Conservation (phyloP, 2,329 filamentous ascomycete species). For the Calonectria pseudoreteaudii region DNA sequence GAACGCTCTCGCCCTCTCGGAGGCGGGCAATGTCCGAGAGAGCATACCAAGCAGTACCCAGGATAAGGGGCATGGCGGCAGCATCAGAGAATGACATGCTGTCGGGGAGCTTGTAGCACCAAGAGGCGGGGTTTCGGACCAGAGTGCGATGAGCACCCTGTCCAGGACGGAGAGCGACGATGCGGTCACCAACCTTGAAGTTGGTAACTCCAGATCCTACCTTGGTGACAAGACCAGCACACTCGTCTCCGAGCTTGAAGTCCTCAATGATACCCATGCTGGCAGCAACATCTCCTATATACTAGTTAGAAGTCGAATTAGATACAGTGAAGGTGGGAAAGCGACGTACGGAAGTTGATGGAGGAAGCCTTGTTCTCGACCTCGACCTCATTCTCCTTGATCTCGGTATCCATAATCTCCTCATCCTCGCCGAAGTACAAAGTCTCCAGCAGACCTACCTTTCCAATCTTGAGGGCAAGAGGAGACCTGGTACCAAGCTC, state of each 20-base stretch:
- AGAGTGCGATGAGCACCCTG: conserved; percentile 41
- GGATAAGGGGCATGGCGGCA: conserved; percentile 14
- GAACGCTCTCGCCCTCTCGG: conserved; percentile 36
- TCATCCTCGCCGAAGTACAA: conserved; percentile 23
- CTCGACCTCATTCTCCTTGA: conserved; percentile 21
- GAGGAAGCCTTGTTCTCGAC: conserved; percentile 24
- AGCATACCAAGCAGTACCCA: conserved; percentile 20
- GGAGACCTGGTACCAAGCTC: conserved; percentile 14
- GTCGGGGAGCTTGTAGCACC: conserved; percentile 28
- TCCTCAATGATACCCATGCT: conserved; percentile 40
- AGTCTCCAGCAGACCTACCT: conserved; percentile 26
- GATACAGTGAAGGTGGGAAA: conserved; percentile 30
- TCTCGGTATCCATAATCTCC: conserved; percentile 20
- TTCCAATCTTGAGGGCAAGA: conserved; percentile 23
- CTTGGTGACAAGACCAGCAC: conserved; percentile 30
- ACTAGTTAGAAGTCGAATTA: not conserved
- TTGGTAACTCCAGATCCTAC: conserved; percentile 21
- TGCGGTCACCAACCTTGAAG: conserved; percentile 18
- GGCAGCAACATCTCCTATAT: conserved; percentile 36
- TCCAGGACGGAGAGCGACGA: conserved; percentile 21
- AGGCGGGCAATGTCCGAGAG: conserved; percentile 16
- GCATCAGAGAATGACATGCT: conserved; percentile 24
- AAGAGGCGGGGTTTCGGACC: conserved; percentile 41
- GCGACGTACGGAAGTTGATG: conserved; percentile 26
- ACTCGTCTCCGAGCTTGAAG: conserved; percentile 40